Evolutionary conservation across 1,284 basidiomycete genomes (phyloP), one percentile per base, ranked within the genome.

Genomic region (Malassezia slooffiae): DNA sequence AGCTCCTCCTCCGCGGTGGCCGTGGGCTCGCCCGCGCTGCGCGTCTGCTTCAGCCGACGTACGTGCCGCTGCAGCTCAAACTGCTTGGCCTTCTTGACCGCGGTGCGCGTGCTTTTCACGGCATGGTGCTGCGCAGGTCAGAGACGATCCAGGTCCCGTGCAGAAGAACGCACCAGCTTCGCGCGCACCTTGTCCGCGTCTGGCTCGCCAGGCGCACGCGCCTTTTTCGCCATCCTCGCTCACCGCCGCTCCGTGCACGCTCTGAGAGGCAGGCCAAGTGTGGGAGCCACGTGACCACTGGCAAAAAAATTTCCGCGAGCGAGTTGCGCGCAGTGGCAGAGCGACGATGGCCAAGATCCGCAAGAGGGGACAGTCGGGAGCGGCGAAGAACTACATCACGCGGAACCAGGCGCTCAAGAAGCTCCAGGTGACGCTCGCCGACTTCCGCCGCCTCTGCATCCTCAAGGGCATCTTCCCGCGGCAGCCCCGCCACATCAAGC

Each of bases 381-480:
- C 73, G 46, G 89, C 89, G 49, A 97, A 91, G 73, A 57, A 72
- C 65, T 72, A 72, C 53, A 57, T 72, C 45, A 97, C 93, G 34
- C 80, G 93, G 32, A 88, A 87, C 49, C 76, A 82, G 49, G 60
- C 72, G 11, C 60, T 72, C 47, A 73, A 72, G 66, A 72, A 72
- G 75, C 77, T 97, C 16, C 93, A 99, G 74, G 85, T 89, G 70
- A 91, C 91, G 27, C 76, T 99, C 29, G 85, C 89, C 44, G 93
- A 99, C 73, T 99, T 99, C 74, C 80, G 93, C 52, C 78, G 93
- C 47, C 75, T 99, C 39, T 99, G 93, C 72, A 99, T 99, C 60
- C 75, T 99, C 59, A 99, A 99, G 76, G 93, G 93, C 21, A 95
- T 99, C 68, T 96, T 91, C 72, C 93, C 93, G 52, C 83, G 91